A percentile compares a stretch with the other conserved stretches of the same genome.
Conservation (phyloP, 305 asterid species). For the Fraxinus sp. region DNA sequence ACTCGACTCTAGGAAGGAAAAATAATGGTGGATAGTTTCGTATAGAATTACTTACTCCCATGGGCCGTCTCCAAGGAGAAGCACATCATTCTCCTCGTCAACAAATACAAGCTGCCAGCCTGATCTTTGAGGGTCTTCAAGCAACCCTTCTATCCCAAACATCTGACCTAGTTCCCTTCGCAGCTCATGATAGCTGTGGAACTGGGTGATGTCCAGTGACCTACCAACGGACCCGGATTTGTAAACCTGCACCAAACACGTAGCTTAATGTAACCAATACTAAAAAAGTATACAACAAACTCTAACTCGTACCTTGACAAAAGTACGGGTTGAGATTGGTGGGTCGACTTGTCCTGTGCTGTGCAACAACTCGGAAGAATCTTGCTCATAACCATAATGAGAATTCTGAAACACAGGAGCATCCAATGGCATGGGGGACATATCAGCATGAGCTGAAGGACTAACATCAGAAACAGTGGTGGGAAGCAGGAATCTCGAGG, state of each 20-base stretch:
- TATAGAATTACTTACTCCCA: slow-evolving; percentile 73
- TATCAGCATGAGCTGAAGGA: slow-evolving; percentile 55
- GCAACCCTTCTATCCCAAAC: slow-evolving; percentile 88
- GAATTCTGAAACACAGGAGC: slow-evolving; percentile 63
- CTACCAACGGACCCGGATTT: slow-evolving; percentile 86
- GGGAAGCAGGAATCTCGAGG: slow-evolving; percentile 68
- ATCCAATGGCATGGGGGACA: slow-evolving; percentile 59
- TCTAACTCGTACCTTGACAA: slow-evolving; percentile 65
- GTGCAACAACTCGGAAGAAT: slow-evolving; percentile 67
- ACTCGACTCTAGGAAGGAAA: neutral
- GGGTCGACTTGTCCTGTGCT: slow-evolving; percentile 62
- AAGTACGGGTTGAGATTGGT: slow-evolving; percentile 47
- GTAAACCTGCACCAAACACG: slow-evolving; percentile 54
- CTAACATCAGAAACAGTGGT: slow-evolving; percentile 57
- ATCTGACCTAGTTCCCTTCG: slow-evolving; percentile 80
- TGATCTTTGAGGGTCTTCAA: slow-evolving; percentile 98
- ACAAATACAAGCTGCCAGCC: slow-evolving; percentile 99
- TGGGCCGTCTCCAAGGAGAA: slow-evolving; percentile 99
- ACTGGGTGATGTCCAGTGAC: slow-evolving; percentile 82
- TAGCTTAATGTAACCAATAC: slow-evolving; percentile 12
- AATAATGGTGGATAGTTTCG: neutral
- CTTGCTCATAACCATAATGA: slow-evolving; percentile 61
- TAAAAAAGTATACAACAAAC: neutral
- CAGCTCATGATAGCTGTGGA: slow-evolving; percentile 94
- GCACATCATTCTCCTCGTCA: slow-evolving; percentile 97